Base-by-base conservation (phyloP, 2,329 filamentous ascomycete species). In the Diplodia scrobiculata region DNA sequence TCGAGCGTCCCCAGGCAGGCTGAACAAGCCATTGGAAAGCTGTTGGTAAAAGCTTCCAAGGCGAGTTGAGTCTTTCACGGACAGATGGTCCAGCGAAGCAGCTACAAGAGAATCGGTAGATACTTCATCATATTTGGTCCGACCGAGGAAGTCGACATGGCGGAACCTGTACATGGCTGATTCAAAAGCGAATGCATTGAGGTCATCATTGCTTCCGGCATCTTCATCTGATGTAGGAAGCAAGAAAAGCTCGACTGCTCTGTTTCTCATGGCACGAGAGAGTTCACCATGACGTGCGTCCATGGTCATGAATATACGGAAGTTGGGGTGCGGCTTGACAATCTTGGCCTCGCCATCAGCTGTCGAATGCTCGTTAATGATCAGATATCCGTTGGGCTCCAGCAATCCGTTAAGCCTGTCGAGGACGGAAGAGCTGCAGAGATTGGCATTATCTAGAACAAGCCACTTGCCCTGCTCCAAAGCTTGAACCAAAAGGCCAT, bases 181-280 rank as follows among this genome's bases (percentile, higher is more conserved):
- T 21, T 81, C 78, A 5, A 78, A 71, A 3, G 73, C 70, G 65
- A 79, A 78, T 17, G 47, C n/a, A 10, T 60, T 45, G 32, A 66
- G 54, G 6, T 38, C n/a, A 32, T 51, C 36, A 5, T 71, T 19
- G 32, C 38, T 64, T 9, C 72, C 66, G 19, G 67, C 48, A 19
- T 47, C 32, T 11, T 69, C 66, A 6, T 70, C 69, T 7, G 68
- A 21, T n/a, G 58, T 50, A 19, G 74, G 68, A 1, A 78, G 67
- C 2, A 99, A 82, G 72, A 89, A 95, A 10, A 99, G 89, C 77
- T 99, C 96, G 29, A 97, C 84, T 58, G 92, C 92, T 76, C 95
- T 87, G 78, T 99, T 99, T 66, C 96, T 85, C 95, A 99, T 99
- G 0, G 95, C 95, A 69, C 95, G 86, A 3, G 95, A 99, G 9